phyloP scores from a whole-genome alignment of 2,329 filamentous ascomycete species.

The Claviceps sp. region DNA sequence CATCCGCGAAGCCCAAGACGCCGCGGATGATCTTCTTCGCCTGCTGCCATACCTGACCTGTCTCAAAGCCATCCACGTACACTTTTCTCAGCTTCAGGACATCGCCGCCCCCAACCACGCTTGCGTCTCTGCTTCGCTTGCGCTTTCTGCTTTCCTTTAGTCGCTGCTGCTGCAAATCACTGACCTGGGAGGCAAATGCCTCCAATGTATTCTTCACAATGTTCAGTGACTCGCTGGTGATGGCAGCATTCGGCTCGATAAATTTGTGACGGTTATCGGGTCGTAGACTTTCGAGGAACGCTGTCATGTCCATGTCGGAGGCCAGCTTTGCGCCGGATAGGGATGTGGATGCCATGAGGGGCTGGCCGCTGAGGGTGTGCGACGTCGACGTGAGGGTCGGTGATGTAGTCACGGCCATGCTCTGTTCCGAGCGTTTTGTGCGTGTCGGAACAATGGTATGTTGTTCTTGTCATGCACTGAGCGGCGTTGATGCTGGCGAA shows the following conservation, averaged over 20 bases:
- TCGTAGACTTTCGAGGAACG: conserved; percentile 43
- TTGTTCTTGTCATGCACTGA: no score
- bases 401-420: conserved; percentile 30
- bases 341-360: conserved; percentile 27
- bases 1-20: conserved; percentile 34
- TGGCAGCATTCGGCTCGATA: conserved; percentile 53
- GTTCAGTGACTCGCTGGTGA: conserved; percentile 57
- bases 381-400: conserved; percentile 52
- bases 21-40: conserved; percentile 63
- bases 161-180: conserved; percentile 56
- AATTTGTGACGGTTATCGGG: conserved; percentile 56
- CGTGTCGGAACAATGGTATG: neutral
- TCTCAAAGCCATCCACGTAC: conserved; percentile 75
- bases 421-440: conserved; percentile 6
- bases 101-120: conserved; percentile 25
- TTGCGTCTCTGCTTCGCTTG: conserved; percentile 46
- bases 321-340: conserved; percentile 20
- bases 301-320: conserved; percentile 25
- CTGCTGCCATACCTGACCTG: conserved; percentile 89
- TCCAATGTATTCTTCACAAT: conserved; percentile 74
- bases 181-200: conserved; percentile 59
- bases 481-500: neutral
- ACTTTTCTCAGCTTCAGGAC: conserved; percentile 69
- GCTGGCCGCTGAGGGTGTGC: conserved; percentile 44
- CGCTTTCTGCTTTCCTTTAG: conserved; percentile 63